Evolutionary conservation across 225 moss, liverwort and hornwort genomes (phyloP).

Genomic region (Anthoceros angustus): DNA sequence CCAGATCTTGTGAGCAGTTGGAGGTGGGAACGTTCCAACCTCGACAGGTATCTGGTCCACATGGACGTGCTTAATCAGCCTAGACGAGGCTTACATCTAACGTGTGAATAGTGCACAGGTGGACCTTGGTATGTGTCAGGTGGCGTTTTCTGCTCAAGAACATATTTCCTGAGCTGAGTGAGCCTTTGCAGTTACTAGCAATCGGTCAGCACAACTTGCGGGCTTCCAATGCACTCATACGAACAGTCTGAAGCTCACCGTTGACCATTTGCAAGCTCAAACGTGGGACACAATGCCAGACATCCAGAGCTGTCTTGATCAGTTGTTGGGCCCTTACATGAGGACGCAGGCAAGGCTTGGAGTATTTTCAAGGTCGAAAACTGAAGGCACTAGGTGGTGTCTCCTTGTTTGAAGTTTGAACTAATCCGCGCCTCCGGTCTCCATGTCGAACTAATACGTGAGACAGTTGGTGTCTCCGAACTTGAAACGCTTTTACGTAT

Average conservation of each 20-base stretch:
- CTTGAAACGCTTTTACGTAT: too few species aligned
- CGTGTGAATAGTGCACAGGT: neutral
- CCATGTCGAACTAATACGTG: too few species aligned
- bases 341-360: too few species aligned
- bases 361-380: too few species aligned
- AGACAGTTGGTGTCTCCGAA: too few species aligned
- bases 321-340: too few species aligned
- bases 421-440: too few species aligned
- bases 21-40: constrained; percentile 29
- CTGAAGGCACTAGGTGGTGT: too few species aligned
- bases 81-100: neutral
- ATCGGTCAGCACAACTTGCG: constrained; percentile 7
- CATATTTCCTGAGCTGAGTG: constrained; percentile 12
- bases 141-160: constrained; percentile 17
- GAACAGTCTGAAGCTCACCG: neutral
- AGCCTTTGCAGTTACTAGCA: constrained; percentile 10
- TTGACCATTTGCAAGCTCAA: too few species aligned
- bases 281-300: too few species aligned
- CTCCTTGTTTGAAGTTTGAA: too few species aligned
- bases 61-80: neutral
- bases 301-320: too few species aligned
- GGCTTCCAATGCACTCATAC: neutral
- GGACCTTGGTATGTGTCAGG: constrained; percentile 13
- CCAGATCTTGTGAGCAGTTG: constrained; percentile 38
- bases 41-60: constrained; percentile 12